Conservation (phyloP, 345 rosid genomes). For the Leavenworthia alabamica region DNA sequence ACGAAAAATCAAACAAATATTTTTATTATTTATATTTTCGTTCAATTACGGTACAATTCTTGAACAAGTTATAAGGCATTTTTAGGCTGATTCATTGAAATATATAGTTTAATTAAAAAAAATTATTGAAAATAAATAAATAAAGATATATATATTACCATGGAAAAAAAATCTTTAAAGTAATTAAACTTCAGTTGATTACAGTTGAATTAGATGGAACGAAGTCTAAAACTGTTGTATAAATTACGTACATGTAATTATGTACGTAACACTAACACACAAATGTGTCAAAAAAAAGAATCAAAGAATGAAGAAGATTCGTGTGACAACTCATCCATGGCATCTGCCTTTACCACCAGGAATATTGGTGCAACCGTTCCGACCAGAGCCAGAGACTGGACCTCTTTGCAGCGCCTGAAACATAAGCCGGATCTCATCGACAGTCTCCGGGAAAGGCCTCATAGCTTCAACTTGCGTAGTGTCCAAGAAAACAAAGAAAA, state of each 20-base stretch:
- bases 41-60: too few species aligned
- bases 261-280: conserved; percentile 19
- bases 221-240: conserved; percentile 10
- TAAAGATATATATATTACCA: not conserved
- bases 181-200: not conserved
- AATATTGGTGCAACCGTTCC: conserved; percentile 30
- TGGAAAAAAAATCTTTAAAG: not conserved
- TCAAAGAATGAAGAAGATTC: conserved; percentile 19
- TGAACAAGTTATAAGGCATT: too few species aligned
- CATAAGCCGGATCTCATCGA: conserved; percentile 15
- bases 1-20: conserved; percentile 13
- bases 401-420: conserved; percentile 27
- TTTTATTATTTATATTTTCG: not conserved
- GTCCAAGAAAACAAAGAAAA: conserved; percentile 12
- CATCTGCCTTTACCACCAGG: conserved; percentile 23
- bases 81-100: not conserved
- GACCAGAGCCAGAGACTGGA: conserved; percentile 21
- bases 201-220: not conserved
- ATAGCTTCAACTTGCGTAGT: conserved; percentile 28
- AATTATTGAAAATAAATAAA: not conserved
- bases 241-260: conserved; percentile 17
- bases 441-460: conserved; percentile 21
- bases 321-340: conserved; percentile 6
- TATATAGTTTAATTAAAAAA: not conserved
- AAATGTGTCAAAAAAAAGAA: conserved; percentile 1